Evolutionary conservation across 2,329 filamentous ascomycete genomes (phyloP).

Genomic region (Hymenoscyphus albidus): DNA sequence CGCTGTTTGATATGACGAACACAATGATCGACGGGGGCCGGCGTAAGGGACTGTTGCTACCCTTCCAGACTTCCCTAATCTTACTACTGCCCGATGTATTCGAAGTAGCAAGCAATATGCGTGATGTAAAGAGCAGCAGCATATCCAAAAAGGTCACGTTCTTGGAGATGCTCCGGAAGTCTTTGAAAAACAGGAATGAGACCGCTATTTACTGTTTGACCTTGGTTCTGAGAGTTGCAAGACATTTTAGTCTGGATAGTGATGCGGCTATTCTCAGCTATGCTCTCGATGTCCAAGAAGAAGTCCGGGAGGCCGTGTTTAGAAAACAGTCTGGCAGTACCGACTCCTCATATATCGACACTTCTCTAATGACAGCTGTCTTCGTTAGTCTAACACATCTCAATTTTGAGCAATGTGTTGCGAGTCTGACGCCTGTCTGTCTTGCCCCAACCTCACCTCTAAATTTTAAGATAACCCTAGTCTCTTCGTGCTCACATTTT

Average conservation of each 20-base stretch:
- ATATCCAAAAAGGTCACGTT: constrained; percentile 65
- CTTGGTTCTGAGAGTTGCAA: constrained; percentile 56
- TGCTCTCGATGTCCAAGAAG: constrained; percentile 66
- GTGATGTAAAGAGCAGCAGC: constrained; percentile 58
- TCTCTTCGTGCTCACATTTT: constrained; percentile 61
- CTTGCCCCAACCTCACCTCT: constrained; percentile 53
- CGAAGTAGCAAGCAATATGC: constrained; percentile 64
- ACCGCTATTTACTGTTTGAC: constrained; percentile 64
- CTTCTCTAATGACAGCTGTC: constrained; percentile 61
- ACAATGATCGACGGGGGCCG: constrained; percentile 56
- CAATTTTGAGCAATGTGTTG: constrained; percentile 55
- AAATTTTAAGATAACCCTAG: constrained; percentile 58
- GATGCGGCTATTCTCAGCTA: constrained; percentile 59
- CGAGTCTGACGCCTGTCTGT: constrained; percentile 53
- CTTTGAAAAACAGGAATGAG: constrained; percentile 61
- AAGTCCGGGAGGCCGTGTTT: constrained; percentile 63
- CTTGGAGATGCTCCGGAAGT: constrained; percentile 59
- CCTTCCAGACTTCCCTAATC: constrained; percentile 59
- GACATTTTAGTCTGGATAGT: constrained; percentile 60
- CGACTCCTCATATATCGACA: constrained; percentile 53
- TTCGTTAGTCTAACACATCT: constrained; percentile 63
- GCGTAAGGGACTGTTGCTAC: constrained; percentile 54
- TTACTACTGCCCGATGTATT: constrained; percentile 66
- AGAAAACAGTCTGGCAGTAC: constrained; percentile 45
- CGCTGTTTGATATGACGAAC: constrained; percentile 65